Evolutionary conservation across 2,329 filamentous ascomycete species (phyloP).

Genomic region (Epicoccum sorghinum): DNA sequence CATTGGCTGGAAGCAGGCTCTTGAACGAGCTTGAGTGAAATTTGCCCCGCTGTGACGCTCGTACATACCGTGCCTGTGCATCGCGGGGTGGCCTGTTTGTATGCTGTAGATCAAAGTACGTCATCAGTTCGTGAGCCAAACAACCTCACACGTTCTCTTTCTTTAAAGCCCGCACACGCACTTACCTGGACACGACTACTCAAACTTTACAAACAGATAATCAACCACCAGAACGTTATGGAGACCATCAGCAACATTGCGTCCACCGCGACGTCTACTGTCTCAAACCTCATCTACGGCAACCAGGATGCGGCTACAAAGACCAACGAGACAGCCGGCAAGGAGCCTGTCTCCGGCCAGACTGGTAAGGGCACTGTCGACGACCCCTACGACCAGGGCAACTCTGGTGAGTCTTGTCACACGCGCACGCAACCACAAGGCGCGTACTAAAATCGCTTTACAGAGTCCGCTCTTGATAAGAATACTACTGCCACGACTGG

Average conservation of each 20-base stretch:
- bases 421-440: too few species aligned
- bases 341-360: conserved; percentile 75
- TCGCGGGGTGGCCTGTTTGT: conserved; percentile 15
- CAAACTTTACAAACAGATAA: not conserved
- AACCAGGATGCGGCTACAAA: conserved; percentile 41
- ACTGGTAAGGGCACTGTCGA: conserved; percentile 69
- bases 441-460: conserved; percentile 14
- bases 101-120: conserved; percentile 17
- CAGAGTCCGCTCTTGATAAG: conserved; percentile 24
- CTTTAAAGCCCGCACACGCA: conserved; percentile 3
- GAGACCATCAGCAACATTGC: conserved; percentile 48
- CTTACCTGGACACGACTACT: not conserved
- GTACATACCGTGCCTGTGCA: conserved; percentile 19
- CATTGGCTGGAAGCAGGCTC: conserved; percentile 4
- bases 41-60: conserved; percentile 24
- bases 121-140: conserved; percentile 21
- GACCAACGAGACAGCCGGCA: conserved; percentile 48
- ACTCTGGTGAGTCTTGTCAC: conserved; percentile 59
- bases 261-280: conserved; percentile 29
- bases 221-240: conserved; percentile 30
- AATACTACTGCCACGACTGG: conserved; percentile 12
- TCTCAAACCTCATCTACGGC: conserved; percentile 48
- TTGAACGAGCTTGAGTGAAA: not conserved
- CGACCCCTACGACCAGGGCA: conserved; percentile 81
- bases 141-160: conserved; percentile 19